phyloP scores from a whole-genome alignment of 202 grass and related monocot genomes.

The Schoenoplectus tabernaemontani region DNA sequence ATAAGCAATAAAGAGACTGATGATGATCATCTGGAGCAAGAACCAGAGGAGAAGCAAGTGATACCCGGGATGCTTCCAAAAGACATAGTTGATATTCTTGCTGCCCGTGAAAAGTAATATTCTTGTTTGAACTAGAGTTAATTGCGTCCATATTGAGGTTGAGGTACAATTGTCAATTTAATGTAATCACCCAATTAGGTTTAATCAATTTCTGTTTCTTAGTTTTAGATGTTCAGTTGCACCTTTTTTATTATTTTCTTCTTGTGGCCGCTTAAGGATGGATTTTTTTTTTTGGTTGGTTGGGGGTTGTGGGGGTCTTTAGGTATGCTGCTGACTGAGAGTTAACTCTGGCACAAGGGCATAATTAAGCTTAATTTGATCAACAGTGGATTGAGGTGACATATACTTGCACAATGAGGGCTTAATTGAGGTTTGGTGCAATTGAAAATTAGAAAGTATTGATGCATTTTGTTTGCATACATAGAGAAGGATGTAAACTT shows the following conservation, averaged over 20 bases:
- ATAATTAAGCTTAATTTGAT: too few species aligned
- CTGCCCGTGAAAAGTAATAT: constrained; percentile 92
- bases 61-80: constrained; percentile 71
- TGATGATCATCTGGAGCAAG: constrained; percentile 34
- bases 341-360: neutral
- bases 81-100: constrained; percentile 68
- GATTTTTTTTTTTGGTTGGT: neutral
- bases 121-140: neutral
- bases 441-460: neutral
- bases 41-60: constrained; percentile 18
- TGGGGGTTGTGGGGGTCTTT: neutral
- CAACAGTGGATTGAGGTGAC: neutral
- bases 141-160: neutral
- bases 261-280: too few species aligned
- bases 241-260: too few species aligned
- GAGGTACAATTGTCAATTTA: neutral
- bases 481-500: neutral
- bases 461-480: neutral
- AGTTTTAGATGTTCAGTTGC: neutral
- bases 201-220: neutral
- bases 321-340: neutral
- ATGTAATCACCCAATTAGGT: neutral
- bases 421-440: neutral
- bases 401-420: neutral
- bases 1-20: constrained; percentile 23